Evolutionary conservation across 2,329 filamentous ascomycete species (phyloP).

Genomic region (Alternaria longipes): DNA sequence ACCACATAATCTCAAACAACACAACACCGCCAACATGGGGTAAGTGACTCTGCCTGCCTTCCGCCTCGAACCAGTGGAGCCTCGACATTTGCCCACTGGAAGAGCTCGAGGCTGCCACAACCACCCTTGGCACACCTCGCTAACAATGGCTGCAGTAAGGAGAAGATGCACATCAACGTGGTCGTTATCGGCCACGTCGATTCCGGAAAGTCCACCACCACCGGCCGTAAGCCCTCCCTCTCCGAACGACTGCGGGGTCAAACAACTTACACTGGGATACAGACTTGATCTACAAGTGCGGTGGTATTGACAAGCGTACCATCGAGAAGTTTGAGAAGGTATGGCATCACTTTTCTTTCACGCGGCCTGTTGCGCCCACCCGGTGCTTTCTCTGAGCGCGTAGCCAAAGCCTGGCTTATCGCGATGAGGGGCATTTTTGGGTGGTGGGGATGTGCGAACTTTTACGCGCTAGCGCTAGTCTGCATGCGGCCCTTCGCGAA

Average conservation of each 20-base stretch:
- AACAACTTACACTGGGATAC: conserved; percentile 61
- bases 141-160: conserved; percentile 73
- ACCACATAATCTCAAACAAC: conserved; percentile 37
- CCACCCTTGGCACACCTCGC: conserved; percentile 24
- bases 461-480: conserved; percentile 50
- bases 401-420: conserved; percentile 46
- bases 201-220: conserved; percentile 98
- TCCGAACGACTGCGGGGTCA: conserved; percentile 40
- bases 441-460: conserved; percentile 53
- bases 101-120: conserved; percentile 2
- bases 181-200: conserved; percentile 99
- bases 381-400: conserved; percentile 31
- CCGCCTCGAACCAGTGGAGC: conserved; percentile 23
- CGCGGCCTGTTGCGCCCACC: conserved; percentile 15
- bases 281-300: conserved; percentile 99
- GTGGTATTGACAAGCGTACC: conserved; percentile 99
- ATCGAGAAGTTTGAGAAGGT: conserved; percentile 99
- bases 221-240: conserved; percentile 70
- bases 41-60: conserved; percentile 53
- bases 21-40: conserved; percentile 68
- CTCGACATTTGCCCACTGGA: conserved; percentile 8
- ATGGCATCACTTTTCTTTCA: conserved; percentile 52
- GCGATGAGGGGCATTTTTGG: conserved; percentile 49
- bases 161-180: conserved; percentile 93
- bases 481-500: conserved; percentile 36